Conservation (phyloP, 2,329 filamentous ascomycete species). For the Fusarium chaquense region DNA sequence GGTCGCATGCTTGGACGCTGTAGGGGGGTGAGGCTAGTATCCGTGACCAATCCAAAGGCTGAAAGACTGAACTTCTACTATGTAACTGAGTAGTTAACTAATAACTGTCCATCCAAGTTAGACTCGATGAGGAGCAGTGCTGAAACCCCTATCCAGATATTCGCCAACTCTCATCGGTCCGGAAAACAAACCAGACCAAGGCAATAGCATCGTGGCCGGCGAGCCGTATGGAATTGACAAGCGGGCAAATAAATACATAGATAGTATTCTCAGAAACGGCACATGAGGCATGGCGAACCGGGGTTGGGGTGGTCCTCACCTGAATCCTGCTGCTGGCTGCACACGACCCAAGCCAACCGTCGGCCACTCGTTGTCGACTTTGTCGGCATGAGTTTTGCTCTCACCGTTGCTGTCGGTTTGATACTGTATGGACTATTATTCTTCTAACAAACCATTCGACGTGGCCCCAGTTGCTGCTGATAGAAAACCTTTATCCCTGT, state of each 20-base stretch:
- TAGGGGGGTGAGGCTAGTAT: constrained; percentile 37
- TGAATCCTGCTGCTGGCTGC: constrained; percentile 48
- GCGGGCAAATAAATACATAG: constrained; percentile 13
- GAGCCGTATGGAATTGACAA: constrained; percentile 27
- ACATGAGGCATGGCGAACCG: constrained; percentile 40
- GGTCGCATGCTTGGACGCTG: constrained; percentile 17
- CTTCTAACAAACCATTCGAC: constrained; percentile 40
- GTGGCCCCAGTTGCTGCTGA: constrained; percentile 43
- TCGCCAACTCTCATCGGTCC: neutral
- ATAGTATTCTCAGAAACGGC: constrained; percentile 24
- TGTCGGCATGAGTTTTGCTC: constrained; percentile 38
- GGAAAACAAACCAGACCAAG: constrained; percentile 8
- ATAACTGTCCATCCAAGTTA: neutral
- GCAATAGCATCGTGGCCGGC: constrained; percentile 5
- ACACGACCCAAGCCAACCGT: constrained; percentile 46
- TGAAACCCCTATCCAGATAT: constrained; percentile 19
- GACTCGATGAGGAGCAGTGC: constrained; percentile 21
- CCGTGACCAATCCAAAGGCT: constrained; percentile 24
- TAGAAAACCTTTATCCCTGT: constrained; percentile 37
- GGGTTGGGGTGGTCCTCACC: constrained; percentile 46
- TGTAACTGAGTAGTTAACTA: neutral
- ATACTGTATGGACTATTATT: constrained; percentile 38
- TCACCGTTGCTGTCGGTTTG: constrained; percentile 48
- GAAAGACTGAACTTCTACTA: constrained; percentile 18
- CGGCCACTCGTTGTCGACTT: constrained; percentile 40